Base-by-base conservation (phyloP, 345 rosid genomes). In the Turritis glabra region DNA sequence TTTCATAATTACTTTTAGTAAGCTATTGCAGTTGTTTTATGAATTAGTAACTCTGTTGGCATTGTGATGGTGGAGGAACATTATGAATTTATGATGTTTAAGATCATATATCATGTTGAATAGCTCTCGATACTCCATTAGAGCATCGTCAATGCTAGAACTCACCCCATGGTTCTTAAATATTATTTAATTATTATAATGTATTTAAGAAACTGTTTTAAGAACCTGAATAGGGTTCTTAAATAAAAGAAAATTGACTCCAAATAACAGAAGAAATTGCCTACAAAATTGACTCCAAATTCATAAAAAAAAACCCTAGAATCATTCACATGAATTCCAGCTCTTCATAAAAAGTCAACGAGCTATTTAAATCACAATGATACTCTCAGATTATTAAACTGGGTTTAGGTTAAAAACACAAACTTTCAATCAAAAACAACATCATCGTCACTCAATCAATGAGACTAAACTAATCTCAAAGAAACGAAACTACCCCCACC, bases 221-320 rank as follows among this genome's bases (percentile, higher is more conserved):
- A n/a, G n/a, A n/a, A n/a, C n/a, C n/a, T n/a, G n/a, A n/a, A n/a
- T n/a, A n/a, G n/a, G n/a, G n/a, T n/a, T n/a, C n/a, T n/a, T n/a
- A n/a, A n/a, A n/a, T n/a, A n/a, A n/a, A n/a, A n/a, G n/a, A n/a
- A n/a, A n/a, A n/a, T n/a, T n/a, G n/a, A n/a, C n/a, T n/a, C n/a
- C n/a, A n/a, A n/a, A n/a, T n/a, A n/a, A n/a, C 97, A 1, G 97
- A 93, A 22, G 97, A 90, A 71, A 91, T 76, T 47, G 90, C 96
- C 95, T 94, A 81, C 65, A 79, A 63, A 8, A 12, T 38, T 21
- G 30, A 78, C 40, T 5, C 33, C 70, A 71, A 15, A 26, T 23
- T 68, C 55, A 27, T n/a, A 5, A 54, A 40, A 15, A 11, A 5
- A 41, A 64, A 67, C 15, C 18, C 5, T 22, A 40, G 13, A 59